A percentile compares a stretch with the other conserved stretches of the same genome.
These are phyloP conservation scores for Paramecium biaurelia DNA, from an alignment of 73 alveolate species.

Conservation along the genomic window DNA sequence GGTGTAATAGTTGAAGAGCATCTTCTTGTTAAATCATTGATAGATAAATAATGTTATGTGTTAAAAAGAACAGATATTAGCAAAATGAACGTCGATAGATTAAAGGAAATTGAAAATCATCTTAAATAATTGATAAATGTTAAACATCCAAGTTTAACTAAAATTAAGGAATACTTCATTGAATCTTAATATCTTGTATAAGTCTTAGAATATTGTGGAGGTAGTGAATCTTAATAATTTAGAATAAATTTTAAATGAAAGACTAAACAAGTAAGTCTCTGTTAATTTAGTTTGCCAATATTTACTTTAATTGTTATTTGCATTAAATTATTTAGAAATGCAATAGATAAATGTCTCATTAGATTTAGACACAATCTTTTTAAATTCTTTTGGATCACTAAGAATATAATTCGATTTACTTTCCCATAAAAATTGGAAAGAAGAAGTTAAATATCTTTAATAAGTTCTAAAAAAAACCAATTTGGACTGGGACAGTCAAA, in stretches of 20 bases:
- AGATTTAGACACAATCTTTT: conserved; percentile 32
- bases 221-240: not conserved
- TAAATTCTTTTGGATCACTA: conserved; percentile 45
- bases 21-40: not conserved
- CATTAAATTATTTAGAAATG: not conserved
- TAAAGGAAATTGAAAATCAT: not conserved
- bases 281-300: conserved; percentile 6
- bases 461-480: not conserved
- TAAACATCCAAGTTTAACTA: not conserved
- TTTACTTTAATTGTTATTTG: not conserved
- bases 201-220: conserved; percentile 32
- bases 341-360: not conserved
- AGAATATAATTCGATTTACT: conserved; percentile 35
- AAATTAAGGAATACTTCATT: not conserved
- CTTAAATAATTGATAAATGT: not conserved
- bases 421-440: not conserved
- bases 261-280: not conserved
- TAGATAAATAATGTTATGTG: not conserved
- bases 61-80: conserved; percentile 2
- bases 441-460: conserved; percentile 8
- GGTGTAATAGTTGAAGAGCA: conserved; percentile 6
- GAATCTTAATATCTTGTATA: not conserved
- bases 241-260: conserved; percentile 10
- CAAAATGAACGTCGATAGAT: not conserved
- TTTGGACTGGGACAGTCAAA: not conserved